Evolutionary conservation across 108 stramenopile genomes (phyloP).

Genomic region (Aurantiochytrium sp.): DNA sequence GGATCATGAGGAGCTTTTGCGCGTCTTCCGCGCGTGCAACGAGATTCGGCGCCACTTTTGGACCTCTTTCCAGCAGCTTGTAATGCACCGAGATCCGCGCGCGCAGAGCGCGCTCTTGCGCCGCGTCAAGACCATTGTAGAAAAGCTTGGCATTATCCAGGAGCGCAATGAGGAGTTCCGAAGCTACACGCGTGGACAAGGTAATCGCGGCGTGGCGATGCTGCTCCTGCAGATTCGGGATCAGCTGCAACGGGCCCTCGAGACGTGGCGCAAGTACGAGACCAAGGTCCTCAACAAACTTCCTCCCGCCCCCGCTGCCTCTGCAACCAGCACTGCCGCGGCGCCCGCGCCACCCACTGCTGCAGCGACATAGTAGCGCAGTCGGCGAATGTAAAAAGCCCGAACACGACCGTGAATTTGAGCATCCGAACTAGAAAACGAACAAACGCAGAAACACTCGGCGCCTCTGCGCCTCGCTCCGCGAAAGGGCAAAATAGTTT

Average conservation of each 20-base stretch:
- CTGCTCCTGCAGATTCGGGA: neutral
- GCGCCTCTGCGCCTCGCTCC: too few relatives aligned
- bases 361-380: too few relatives aligned
- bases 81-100: neutral
- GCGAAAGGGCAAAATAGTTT: too few relatives aligned
- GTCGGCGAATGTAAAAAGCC: too few relatives aligned
- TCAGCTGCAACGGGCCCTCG: neutral
- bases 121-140: neutral
- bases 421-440: too few relatives aligned
- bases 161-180: neutral
- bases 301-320: too few relatives aligned
- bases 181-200: neutral
- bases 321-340: too few relatives aligned
- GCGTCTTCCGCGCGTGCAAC: neutral
- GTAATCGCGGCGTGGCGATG: neutral
- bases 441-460: too few relatives aligned
- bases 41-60: constrained; percentile 12
- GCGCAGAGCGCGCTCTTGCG: neutral
- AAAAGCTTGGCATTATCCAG: neutral
- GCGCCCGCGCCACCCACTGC: too few relatives aligned
- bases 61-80: neutral
- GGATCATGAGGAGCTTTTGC: constrained; percentile 23
- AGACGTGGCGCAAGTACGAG: neutral
- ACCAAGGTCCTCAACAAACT: neutral
- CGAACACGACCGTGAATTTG: too few relatives aligned